Evolutionary conservation across 2,329 filamentous ascomycete species (phyloP).

Genomic region (Neophaeococcomyces aloes): DNA sequence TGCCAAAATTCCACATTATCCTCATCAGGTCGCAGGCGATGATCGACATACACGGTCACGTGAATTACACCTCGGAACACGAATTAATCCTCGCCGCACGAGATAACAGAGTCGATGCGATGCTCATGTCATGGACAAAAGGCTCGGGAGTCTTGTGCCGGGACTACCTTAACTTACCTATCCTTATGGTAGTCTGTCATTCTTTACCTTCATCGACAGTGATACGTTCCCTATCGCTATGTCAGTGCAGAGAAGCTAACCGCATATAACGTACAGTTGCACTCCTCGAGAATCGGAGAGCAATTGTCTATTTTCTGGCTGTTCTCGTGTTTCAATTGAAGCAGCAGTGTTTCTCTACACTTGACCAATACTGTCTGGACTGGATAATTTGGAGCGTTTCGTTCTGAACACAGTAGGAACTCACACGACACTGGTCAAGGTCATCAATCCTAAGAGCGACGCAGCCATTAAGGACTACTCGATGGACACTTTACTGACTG

Average conservation of each 20-base stretch:
- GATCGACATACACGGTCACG: constrained; percentile 1
- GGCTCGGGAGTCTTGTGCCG: background rate
- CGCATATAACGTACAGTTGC: too few relatives aligned
- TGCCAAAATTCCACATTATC: constrained; percentile 5
- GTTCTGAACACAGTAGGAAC: too few relatives aligned
- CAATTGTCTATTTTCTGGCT: too few relatives aligned
- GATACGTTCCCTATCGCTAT: background rate
- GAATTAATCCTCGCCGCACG: background rate
- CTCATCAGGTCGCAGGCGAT: background rate
- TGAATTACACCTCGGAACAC: background rate
- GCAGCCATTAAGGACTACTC: constrained; percentile 5
- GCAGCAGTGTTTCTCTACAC: too few relatives aligned
- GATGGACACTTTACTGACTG: constrained; percentile 52
- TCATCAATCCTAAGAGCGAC: background rate
- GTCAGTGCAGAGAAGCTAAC: too few relatives aligned
- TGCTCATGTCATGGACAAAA: constrained; percentile 3
- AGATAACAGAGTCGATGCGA: too few relatives aligned
- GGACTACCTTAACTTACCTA: background rate
- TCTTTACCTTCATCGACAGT: background rate
- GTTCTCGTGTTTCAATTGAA: too few relatives aligned
- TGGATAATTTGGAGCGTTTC: too few relatives aligned
- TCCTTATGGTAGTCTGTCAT: background rate
- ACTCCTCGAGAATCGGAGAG: too few relatives aligned
- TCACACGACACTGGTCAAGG: too few relatives aligned
- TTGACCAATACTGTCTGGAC: too few relatives aligned